Conservation (phyloP, 257 asterid species). For the Solanum etuberosum region DNA sequence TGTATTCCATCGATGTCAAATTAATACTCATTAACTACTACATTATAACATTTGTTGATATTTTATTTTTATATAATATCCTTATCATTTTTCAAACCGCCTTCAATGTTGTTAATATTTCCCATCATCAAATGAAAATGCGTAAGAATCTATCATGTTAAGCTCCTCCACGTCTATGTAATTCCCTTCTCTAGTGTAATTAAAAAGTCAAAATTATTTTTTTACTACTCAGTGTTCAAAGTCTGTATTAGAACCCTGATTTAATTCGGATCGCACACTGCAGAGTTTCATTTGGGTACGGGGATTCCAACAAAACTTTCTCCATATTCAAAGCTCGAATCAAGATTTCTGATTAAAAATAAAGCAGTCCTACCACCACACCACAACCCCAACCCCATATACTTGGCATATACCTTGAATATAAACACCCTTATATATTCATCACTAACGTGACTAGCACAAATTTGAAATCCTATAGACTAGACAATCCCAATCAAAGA, state of each 20-base stretch:
- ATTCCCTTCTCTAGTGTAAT: background rate
- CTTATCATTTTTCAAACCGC: background rate
- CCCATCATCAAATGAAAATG: background rate
- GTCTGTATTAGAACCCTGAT: no score
- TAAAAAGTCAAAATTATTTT: no score
- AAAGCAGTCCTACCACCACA: fast-evolving
- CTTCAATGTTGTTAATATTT: background rate
- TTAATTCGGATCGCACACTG: fast-evolving
- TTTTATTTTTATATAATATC: background rate
- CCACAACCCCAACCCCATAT: no score
- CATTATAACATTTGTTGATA: background rate
- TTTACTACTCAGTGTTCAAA: no score
- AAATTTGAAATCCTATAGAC: background rate
- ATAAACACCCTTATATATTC: background rate
- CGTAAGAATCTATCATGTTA: background rate
- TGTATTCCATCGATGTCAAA: background rate
- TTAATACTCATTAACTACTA: background rate
- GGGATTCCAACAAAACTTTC: no score
- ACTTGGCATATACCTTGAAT: background rate
- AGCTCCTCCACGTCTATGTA: background rate
- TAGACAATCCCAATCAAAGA: background rate
- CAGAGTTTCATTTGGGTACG: no score
- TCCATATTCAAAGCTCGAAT: no score
- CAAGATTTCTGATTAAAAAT: no score
- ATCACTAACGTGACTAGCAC: conserved; percentile 20